Percentiles rank a stretch among this genome's conserved stretches.
These are phyloP conservation scores for Hypoxylon sp. DNA, from an alignment of 2,329 filamentous ascomycete genomes.

Conservation along the genomic window DNA sequence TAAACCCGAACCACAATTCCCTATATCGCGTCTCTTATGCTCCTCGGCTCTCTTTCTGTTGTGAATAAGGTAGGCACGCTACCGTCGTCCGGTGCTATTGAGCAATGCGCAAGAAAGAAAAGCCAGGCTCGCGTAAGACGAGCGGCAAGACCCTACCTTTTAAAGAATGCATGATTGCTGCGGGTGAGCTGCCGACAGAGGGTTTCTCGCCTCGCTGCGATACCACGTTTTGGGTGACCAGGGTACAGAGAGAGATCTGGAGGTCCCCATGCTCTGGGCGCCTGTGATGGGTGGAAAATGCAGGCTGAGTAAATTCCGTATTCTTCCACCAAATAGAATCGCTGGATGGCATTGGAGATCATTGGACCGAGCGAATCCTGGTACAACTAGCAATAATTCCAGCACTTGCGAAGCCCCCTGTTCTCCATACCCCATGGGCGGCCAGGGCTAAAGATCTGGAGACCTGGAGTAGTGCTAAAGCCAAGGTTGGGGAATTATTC, in stretches of 20 bases:
- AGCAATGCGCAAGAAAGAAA: constrained; percentile 30
- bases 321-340: constrained; percentile 47
- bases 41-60: constrained; percentile 13
- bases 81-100: constrained; percentile 23
- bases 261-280: constrained; percentile 20
- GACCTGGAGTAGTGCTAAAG: constrained; percentile 23
- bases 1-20: constrained; percentile 26
- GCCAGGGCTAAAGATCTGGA: constrained; percentile 32
- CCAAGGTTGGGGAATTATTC: constrained; percentile 34
- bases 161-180: constrained; percentile 34
- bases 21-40: constrained; percentile 15
- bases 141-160: constrained; percentile 37
- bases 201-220: constrained; percentile 38
- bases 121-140: constrained; percentile 24
- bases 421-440: constrained; percentile 44
- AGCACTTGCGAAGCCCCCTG: constrained; percentile 24
- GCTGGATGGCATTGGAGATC: constrained; percentile 17
- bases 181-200: constrained; percentile 34
- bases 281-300: constrained; percentile 45
- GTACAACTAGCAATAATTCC: constrained; percentile 3
- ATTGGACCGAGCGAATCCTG: constrained; percentile 35
- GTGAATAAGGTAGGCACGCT: constrained; percentile 8
- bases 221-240: constrained; percentile 38
- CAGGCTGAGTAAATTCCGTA: constrained; percentile 20
- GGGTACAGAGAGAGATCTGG: constrained; percentile 33